Evolutionary conservation across 2,329 filamentous ascomycete species (phyloP).

Genomic region (Mariannaea elegans): DNA sequence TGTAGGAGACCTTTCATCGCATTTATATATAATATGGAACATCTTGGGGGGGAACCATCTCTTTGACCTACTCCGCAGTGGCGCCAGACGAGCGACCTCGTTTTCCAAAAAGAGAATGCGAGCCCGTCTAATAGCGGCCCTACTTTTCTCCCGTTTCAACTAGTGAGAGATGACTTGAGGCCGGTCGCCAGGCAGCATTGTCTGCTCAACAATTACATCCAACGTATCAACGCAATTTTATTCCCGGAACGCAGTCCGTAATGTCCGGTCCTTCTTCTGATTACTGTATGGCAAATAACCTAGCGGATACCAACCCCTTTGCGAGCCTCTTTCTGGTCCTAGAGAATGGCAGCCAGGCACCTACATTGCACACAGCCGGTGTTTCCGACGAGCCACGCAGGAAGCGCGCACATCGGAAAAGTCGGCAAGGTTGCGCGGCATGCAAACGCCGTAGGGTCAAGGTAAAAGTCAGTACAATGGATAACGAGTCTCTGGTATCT

Average conservation of each 20-base stretch:
- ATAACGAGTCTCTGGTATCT: not conserved
- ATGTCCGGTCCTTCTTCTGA: no score
- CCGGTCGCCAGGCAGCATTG: no score
- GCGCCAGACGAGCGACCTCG: not conserved
- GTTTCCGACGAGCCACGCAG: not conserved
- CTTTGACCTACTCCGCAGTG: no score
- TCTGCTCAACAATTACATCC: no score
- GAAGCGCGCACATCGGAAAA: constrained; percentile 14
- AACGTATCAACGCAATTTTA: no score
- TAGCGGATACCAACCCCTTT: not conserved
- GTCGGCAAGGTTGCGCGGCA: not conserved
- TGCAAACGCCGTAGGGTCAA: constrained; percentile 10
- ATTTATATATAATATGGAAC: no score
- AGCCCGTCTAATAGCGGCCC: not conserved
- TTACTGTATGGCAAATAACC: not conserved
- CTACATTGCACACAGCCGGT: not conserved
- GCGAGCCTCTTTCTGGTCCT: not conserved
- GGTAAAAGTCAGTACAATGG: not conserved
- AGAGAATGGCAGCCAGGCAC: not conserved
- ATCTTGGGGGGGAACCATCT: no score
- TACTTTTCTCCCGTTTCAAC: constrained; percentile 3
- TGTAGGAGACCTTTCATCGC: no score
- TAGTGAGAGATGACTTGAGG: no score
- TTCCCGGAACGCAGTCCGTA: no score
- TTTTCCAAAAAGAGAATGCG: constrained; percentile 1